These are phyloP conservation scores for Parmelia sp. DNA, from an alignment of 495 filamentous ascomycete species.

Conservation along the genomic window DNA sequence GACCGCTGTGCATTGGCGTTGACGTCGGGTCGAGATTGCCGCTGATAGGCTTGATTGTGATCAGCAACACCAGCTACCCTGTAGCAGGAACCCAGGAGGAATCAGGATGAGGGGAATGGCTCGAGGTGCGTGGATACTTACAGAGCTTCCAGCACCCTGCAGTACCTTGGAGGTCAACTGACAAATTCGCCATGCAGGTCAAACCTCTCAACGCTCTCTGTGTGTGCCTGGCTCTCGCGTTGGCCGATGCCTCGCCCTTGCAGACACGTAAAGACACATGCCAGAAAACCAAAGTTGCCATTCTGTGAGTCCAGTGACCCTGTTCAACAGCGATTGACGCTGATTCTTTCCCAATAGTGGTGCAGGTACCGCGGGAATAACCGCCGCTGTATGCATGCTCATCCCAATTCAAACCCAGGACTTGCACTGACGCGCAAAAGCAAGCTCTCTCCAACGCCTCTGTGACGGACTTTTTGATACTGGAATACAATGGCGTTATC, in stretches of 20 bases:
- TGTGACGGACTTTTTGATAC: constrained; percentile 60
- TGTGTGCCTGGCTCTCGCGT: constrained; percentile 1
- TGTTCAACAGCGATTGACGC: not conserved
- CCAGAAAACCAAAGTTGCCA: constrained; percentile 38
- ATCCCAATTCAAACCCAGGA: constrained; percentile 27
- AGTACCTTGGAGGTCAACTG: constrained; percentile 3
- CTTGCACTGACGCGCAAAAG: constrained; percentile 31
- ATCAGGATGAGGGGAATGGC: not conserved
- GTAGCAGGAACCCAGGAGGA: not conserved
- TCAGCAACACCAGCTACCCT: not conserved
- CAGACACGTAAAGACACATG: constrained; percentile 30
- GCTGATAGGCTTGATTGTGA: not conserved
- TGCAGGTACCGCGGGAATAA: constrained; percentile 61
- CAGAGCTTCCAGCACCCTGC: not conserved
- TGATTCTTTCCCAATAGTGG: constrained; percentile 30
- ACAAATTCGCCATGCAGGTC: constrained; percentile 12
- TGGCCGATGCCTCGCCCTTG: constrained; percentile 18
- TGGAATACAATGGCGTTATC: constrained; percentile 60
- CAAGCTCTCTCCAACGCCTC: constrained; percentile 60
- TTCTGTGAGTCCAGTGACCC: constrained; percentile 28
- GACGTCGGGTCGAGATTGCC: not conserved
- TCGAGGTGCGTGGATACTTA: not conserved
- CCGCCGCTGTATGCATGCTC: constrained; percentile 52
- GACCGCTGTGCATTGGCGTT: not conserved
- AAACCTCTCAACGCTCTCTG: not conserved